phyloP scores from a whole-genome alignment of 768 basidiomycete species.

The Tubosaeta sp. region DNA sequence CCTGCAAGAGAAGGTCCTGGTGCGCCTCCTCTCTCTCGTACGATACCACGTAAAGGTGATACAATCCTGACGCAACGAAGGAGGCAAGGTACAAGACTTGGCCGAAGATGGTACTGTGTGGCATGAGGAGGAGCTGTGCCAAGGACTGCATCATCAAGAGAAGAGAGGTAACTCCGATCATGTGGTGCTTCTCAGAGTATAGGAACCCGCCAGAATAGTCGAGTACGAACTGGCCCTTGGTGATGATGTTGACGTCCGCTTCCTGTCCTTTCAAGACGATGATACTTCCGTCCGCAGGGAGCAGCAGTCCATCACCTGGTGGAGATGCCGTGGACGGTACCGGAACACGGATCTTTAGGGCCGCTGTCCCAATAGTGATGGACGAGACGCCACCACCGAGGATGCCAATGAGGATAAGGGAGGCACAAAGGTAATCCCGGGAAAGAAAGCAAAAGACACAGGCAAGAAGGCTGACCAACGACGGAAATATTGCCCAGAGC shows the following conservation, averaged over 20 bases:
- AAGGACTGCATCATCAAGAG: conserved; percentile 28
- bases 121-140: conserved; percentile 29
- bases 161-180: conserved; percentile 22
- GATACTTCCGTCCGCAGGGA: conserved; percentile 12
- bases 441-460: conserved; percentile 17
- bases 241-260: conserved; percentile 25
- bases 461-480: conserved; percentile 19
- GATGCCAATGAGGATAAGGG: conserved; percentile 31
- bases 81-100: conserved; percentile 29
- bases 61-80: conserved; percentile 28
- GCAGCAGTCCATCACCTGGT: conserved; percentile 30
- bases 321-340: conserved; percentile 23
- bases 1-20: conserved; percentile 11
- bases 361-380: conserved; percentile 23
- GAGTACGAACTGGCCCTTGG: conserved; percentile 31
- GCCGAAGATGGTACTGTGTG: conserved; percentile 29
- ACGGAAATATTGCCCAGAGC: conserved; percentile 19
- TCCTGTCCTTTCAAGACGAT: conserved; percentile 29
- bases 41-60: conserved; percentile 29
- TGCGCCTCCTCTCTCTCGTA: conserved; percentile 28
- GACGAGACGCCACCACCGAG: conserved; percentile 30
- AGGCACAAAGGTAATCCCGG: conserved; percentile 23
- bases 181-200: conserved; percentile 2
- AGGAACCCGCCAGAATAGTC: conserved; percentile 14
- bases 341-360: conserved; percentile 19